Conservation (phyloP, 192 early-diverging fungal genomes). For the Backusella tuberculispora region DNA sequence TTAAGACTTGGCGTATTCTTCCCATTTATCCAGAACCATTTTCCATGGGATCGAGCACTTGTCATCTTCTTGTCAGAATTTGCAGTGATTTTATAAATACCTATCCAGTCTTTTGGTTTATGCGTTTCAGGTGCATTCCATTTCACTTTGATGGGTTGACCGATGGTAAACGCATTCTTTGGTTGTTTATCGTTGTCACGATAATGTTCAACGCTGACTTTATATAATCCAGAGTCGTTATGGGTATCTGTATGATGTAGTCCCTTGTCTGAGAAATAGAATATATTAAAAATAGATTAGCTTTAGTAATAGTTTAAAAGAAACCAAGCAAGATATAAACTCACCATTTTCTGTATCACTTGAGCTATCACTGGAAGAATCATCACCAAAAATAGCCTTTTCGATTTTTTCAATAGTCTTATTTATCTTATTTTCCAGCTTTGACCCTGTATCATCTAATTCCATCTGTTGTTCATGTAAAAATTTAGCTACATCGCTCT, state of each 20-base stretch:
- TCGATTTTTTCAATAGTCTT: slow-evolving; percentile 52
- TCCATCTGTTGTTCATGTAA: slow-evolving; percentile 41
- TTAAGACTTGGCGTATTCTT: background rate
- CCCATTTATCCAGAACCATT: slow-evolving; percentile 58
- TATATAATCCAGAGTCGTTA: background rate
- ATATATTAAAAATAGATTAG: background rate
- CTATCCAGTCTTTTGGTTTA: slow-evolving; percentile 86
- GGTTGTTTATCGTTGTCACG: background rate
- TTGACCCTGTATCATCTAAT: slow-evolving; percentile 39
- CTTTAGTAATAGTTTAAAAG: background rate
- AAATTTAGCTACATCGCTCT: slow-evolving; percentile 44
- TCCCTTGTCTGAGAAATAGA: background rate
- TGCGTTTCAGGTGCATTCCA: slow-evolving; percentile 77
- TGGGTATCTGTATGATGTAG: background rate
- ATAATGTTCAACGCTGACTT: background rate
- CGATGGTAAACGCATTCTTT: slow-evolving; percentile 62
- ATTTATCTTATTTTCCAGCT: slow-evolving; percentile 26
- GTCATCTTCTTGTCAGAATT: slow-evolving; percentile 79
- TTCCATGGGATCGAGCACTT: slow-evolving; percentile 66
- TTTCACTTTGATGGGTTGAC: slow-evolving; percentile 73
- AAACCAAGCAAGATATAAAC: background rate
- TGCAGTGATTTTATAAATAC: slow-evolving; percentile 78
- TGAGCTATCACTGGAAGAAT: background rate
- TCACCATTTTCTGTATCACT: slow-evolving; percentile 24
- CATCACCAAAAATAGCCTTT: slow-evolving; percentile 41